Base-by-base conservation (phyloP, 1,284 basidiomycete genomes). In the Boletus coffeatus region DNA sequence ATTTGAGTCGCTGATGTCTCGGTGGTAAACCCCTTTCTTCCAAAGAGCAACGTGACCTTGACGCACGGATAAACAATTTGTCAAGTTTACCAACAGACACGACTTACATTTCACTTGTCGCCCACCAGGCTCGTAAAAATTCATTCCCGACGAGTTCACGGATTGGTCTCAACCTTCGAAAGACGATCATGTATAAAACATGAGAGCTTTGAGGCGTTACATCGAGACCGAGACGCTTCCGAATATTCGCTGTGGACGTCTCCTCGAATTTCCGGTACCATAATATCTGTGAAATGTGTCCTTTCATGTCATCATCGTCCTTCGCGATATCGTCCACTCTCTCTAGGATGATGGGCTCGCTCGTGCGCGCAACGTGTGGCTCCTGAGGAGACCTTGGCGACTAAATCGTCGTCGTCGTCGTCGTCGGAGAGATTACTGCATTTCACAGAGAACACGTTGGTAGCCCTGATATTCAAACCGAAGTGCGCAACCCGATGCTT, bases 271-370 rank as follows among this genome's bases (percentile, higher is more conserved):
- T 61, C 11, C 62, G 2, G 8, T 43, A 58, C 11, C 58, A 67
- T 7, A 68, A 29, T 29, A 68, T 46, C 6, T 55, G 43, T 0
- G 70, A 69, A 48, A 75, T 29, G 34, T 73, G 70, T 18, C 21
- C 21, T 50, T 25, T 43, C 4, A 72, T 59, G 37, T 67, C 39
- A 0, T 11, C n/a, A 1, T 62, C 39, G 1, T 7, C 9, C 39
- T 64, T 29, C 1, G 64, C 65, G 3, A 67, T 59, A 16, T 56
- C 34, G 4, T 60, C 10, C 2, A 69, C 69, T 29, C 18, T 61
- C 8, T 60, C 14, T 41, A 75, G 48, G 4, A 72, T 63, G 0
- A 62, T 59, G 0, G 59, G 60, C 53, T 73, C 67, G 13, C 57
- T 65, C 4, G 5, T n/a, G 14, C 66, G 64, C 1, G 56, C 56